Evolutionary conservation across 2,329 filamentous ascomycete genomes (phyloP).

Genomic region (Fusarium algeriense): DNA sequence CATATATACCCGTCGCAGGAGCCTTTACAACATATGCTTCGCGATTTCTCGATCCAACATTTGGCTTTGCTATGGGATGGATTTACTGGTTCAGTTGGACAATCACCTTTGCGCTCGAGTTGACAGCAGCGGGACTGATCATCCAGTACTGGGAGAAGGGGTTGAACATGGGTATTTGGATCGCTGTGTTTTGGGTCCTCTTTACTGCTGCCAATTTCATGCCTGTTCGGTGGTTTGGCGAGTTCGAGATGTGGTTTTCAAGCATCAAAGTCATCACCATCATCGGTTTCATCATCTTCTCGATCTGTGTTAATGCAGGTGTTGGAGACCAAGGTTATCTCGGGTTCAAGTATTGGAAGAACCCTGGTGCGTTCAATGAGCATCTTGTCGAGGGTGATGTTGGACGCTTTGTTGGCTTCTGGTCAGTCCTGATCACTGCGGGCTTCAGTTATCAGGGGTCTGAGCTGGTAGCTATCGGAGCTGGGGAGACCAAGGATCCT

Average conservation of each 20-base stretch:
- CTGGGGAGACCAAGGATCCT: conserved; percentile 51
- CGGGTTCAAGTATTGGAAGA: conserved; percentile 56
- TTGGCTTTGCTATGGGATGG: conserved; percentile 70
- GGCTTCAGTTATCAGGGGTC: conserved; percentile 55
- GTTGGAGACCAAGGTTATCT: conserved; percentile 64
- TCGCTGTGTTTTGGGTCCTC: conserved; percentile 67
- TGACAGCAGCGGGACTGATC: conserved; percentile 68
- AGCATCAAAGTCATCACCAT: conserved; percentile 71
- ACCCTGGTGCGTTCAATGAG: conserved; percentile 61
- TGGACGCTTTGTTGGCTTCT: conserved; percentile 70
- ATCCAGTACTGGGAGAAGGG: conserved; percentile 70
- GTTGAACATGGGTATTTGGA: conserved; percentile 68
- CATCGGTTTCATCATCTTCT: conserved; percentile 66
- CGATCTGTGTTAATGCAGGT: conserved; percentile 61
- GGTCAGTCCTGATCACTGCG: conserved; percentile 67
- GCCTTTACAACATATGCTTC: conserved; percentile 65
- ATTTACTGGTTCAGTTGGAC: conserved; percentile 74
- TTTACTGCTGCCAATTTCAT: conserved; percentile 69
- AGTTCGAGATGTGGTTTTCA: conserved; percentile 72
- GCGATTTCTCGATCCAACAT: conserved; percentile 66
- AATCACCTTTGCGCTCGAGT: conserved; percentile 69
- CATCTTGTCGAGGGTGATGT: conserved; percentile 61
- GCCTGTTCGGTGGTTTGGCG: conserved; percentile 68
- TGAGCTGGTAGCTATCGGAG: conserved; percentile 48
- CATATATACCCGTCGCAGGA: conserved; percentile 66